Evolutionary conservation across 1,139 yeast genomes (phyloP).

Genomic region (Saccharomyces pastorianus): DNA sequence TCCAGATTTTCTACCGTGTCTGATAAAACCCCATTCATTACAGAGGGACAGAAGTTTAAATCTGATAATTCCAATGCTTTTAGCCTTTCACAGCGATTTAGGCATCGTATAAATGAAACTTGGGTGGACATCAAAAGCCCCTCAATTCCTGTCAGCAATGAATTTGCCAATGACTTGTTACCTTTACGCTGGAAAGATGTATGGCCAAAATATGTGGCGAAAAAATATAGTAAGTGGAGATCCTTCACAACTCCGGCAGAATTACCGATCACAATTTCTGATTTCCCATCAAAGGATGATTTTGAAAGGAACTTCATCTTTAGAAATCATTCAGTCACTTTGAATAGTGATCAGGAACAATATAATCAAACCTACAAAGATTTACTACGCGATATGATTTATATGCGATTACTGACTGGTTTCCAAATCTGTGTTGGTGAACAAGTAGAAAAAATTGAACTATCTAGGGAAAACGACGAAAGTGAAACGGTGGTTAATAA

Average conservation of each 20-base stretch:
- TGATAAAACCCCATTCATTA: background rate
- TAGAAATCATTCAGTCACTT: constrained; percentile 36
- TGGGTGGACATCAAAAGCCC: constrained; percentile 71
- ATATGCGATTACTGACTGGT: constrained; percentile 72
- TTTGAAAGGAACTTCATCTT: constrained; percentile 55
- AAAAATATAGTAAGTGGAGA: constrained; percentile 80
- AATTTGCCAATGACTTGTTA: constrained; percentile 37
- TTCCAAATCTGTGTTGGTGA: constrained; percentile 82
- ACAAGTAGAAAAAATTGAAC: constrained; percentile 56
- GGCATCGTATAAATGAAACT: constrained; percentile 25
- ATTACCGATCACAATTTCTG: constrained; percentile 68
- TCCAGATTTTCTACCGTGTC: constrained; percentile 3
- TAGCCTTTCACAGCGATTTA: background rate
- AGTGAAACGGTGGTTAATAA: constrained; percentile 27
- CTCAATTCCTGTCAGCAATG: constrained; percentile 47
- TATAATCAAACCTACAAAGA: constrained; percentile 45
- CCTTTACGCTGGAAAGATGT: constrained; percentile 84
- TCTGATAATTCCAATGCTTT: background rate
- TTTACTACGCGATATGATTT: constrained; percentile 79
- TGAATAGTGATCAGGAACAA: constrained; percentile 33
- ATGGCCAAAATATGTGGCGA: constrained; percentile 59
- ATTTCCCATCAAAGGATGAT: constrained; percentile 64
- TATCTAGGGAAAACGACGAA: constrained; percentile 34
- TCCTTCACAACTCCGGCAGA: constrained; percentile 91
- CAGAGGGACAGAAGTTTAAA: background rate